Base-by-base conservation (phyloP, 2,329 filamentous ascomycete species). In the Pseudofabraea citricarpa region DNA sequence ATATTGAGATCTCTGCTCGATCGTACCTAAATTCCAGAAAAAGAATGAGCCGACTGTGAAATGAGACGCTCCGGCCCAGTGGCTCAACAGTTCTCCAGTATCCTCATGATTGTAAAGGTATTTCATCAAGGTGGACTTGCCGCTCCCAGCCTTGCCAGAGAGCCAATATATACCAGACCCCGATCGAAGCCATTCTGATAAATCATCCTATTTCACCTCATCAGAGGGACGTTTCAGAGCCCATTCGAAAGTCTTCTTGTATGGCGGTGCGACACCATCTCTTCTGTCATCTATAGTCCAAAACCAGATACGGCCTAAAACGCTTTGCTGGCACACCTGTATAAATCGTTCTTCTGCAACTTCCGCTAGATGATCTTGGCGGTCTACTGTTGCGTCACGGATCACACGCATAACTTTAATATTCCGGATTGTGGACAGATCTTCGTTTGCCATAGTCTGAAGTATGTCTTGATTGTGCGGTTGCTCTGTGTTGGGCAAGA, bases 101-200 rank as follows among this genome's bases (percentile, higher is more conserved):
- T 0, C 51, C 1, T 37, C 31, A 20, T 65, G 59, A 4, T 56
- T 51, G 1, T 53, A 58, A 8, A 69, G 52, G 27, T 65, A 64
- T 18, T 67, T 64, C 57, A 71, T 70, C 1, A 73, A 56, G 0
- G 69, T 71, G 0, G 68, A 72, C 47, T 74, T 74, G 1, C 71
- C 71, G 0, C 66, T 67, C 0, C 71, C 71, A 3, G 71, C 65
- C 29, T 72, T 67, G 2, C 65, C 65, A 1, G 61, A 65, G 26
- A 68, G 58, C 65, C 62, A 65, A 40, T 64, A 65, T 0, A 63
- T 54, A 1, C 54, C 52, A 5, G 54, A 53, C 2, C 54, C 39
- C 0, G 44, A 36, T 1, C 47, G 15, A 0, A 66, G 48, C 63
- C 64, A 66, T 1, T 48, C 39, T 2, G 9, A 38, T n/a, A 38